A percentile compares a stretch with the other conserved stretches of the same genome.
These are phyloP conservation scores for Arxiozyma slooffiae DNA, from an alignment of 1,139 yeast genomes.

Conservation along the genomic window DNA sequence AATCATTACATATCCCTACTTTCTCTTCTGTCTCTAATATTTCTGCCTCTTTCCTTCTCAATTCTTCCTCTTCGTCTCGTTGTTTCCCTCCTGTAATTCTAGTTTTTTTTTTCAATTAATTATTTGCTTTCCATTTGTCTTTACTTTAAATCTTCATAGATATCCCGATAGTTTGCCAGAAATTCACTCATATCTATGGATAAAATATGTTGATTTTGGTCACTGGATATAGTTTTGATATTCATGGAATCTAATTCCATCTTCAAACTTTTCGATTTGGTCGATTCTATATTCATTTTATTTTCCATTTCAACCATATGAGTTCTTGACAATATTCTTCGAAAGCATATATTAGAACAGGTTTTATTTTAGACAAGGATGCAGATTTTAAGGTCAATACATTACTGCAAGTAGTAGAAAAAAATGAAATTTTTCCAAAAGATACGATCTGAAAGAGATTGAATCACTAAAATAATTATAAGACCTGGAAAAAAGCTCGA, in stretches of 20 bases:
- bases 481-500: too few relatives aligned
- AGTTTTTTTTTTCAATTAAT: not conserved
- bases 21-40: constrained; percentile 3
- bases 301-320: constrained; percentile 9
- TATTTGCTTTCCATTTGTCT: constrained; percentile 10
- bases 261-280: not conserved
- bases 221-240: not conserved
- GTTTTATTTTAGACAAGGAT: constrained; percentile 17
- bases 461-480: too few relatives aligned
- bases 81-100: constrained; percentile 9
- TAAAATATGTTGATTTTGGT: not conserved
- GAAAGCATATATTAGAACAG: constrained; percentile 14
- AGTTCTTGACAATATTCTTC: not conserved
- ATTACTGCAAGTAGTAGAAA: constrained; percentile 18
- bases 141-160: constrained; percentile 1
- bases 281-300: constrained; percentile 7
- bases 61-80: constrained; percentile 5
- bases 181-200: constrained; percentile 18
- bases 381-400: constrained; percentile 20
- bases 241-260: not conserved
- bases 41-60: constrained; percentile 4
- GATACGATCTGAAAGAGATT: constrained; percentile 23
- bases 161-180: constrained; percentile 25
- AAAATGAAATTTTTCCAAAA: constrained; percentile 21
- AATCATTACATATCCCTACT: constrained; percentile 12